These are phyloP conservation scores for Metarhizium guizhouense DNA, from an alignment of 2,329 filamentous ascomycete genomes.

Conservation along the genomic window DNA sequence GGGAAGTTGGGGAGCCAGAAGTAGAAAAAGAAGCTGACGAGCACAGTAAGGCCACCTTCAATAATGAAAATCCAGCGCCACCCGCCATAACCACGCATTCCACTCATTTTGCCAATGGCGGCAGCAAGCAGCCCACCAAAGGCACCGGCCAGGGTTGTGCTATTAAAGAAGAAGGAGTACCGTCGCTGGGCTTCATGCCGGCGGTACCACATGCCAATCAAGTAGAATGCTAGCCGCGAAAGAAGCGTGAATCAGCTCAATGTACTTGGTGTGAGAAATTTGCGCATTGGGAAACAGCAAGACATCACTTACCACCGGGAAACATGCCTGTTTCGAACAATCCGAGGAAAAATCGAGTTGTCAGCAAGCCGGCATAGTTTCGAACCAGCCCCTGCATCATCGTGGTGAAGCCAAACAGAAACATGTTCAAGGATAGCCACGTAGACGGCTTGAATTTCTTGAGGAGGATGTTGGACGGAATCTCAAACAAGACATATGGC, in stretches of 20 bases:
- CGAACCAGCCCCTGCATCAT: constrained; percentile 68
- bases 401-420: constrained; percentile 68
- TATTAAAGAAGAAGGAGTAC: constrained; percentile 89
- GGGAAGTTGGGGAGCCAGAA: constrained; percentile 59
- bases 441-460: constrained; percentile 54
- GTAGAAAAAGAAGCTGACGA: constrained; percentile 45
- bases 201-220: constrained; percentile 85
- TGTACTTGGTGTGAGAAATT: not conserved
- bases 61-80: constrained; percentile 63
- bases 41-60: constrained; percentile 44
- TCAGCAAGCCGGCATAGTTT: constrained; percentile 68
- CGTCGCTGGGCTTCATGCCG: constrained; percentile 82
- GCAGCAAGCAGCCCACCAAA: constrained; percentile 81
- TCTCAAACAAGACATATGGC: constrained; percentile 64
- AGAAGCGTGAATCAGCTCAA: constrained; percentile 7
- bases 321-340: constrained; percentile 70
- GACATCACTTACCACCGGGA: constrained; percentile 23
- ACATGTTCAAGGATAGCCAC: constrained; percentile 77
- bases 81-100: constrained; percentile 42
- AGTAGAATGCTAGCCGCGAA: constrained; percentile 41
- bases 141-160: constrained; percentile 68
- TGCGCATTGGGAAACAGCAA: too few relatives aligned
- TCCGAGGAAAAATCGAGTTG: constrained; percentile 80
- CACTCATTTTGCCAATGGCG: constrained; percentile 74
- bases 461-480: constrained; percentile 58